Percentiles rank a stretch among this genome's conserved stretches.
Conservation (phyloP, 495 filamentous ascomycete genomes). For the Talaromyces proteolyticus region DNA sequence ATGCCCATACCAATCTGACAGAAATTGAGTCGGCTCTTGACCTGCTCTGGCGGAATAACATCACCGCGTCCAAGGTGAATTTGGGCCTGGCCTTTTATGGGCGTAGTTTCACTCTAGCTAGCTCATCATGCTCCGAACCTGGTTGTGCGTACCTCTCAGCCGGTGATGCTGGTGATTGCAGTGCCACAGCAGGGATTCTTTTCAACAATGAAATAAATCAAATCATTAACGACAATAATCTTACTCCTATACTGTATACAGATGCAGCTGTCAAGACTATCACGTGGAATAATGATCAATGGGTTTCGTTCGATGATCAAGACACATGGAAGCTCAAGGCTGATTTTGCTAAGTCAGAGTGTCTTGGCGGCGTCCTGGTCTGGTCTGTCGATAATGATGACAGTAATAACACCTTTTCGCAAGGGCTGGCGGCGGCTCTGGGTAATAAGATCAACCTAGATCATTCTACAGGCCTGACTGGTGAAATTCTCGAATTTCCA, state of each 20-base stretch:
- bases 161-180: conserved; percentile 24
- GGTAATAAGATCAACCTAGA: too few relatives aligned
- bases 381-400: conserved; percentile 27
- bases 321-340: conserved; percentile 30
- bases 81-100: conserved; percentile 53
- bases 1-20: conserved; percentile 50
- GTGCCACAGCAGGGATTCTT: conserved; percentile 20
- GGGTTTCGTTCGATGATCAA: conserved; percentile 28
- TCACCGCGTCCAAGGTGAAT: conserved; percentile 32
- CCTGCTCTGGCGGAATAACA: conserved; percentile 45
- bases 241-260: background rate
- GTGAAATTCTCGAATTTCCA: too few relatives aligned
- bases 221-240: background rate
- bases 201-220: conserved; percentile 26
- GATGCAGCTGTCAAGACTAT: conserved; percentile 26
- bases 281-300: conserved; percentile 27
- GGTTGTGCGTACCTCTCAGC: conserved; percentile 19
- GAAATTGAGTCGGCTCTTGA: conserved; percentile 44
- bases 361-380: conserved; percentile 31
- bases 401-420: too few relatives aligned
- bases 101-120: conserved; percentile 24
- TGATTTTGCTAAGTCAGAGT: conserved; percentile 23
- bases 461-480: too few relatives aligned
- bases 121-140: conserved; percentile 19
- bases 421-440: too few relatives aligned